A percentile compares a stretch with the other conserved stretches of the same genome.
Conservation (phyloP, 2,329 filamentous ascomycete species). For the Ceratocystis huliohia region DNA sequence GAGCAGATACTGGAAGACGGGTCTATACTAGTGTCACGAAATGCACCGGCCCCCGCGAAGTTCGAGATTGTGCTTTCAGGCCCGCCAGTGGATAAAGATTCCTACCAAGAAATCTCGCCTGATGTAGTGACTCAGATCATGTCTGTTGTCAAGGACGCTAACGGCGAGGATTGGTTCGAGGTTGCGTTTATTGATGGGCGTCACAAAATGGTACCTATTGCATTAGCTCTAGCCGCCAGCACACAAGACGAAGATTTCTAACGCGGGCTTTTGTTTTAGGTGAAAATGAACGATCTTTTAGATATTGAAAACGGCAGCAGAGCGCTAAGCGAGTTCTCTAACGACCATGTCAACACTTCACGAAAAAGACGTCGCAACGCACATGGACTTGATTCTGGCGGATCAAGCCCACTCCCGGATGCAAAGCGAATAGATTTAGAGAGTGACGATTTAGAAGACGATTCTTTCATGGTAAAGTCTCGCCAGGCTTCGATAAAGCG, state of each 20-base stretch:
- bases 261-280: slow-evolving; percentile 22
- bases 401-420: background rate
- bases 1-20: background rate
- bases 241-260: background rate
- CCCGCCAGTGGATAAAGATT: slow-evolving; percentile 14
- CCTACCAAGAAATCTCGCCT: slow-evolving; percentile 29
- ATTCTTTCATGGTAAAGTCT: background rate
- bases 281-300: slow-evolving; percentile 27
- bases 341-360: background rate
- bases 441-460: background rate
- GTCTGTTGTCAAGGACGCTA: slow-evolving; percentile 25
- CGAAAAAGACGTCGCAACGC: background rate
- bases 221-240: background rate
- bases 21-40: slow-evolving; percentile 1
- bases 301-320: slow-evolving; percentile 27
- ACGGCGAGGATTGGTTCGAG: slow-evolving; percentile 26
- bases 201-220: slow-evolving; percentile 33
- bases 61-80: slow-evolving; percentile 20
- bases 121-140: slow-evolving; percentile 31
- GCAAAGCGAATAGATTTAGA: background rate
- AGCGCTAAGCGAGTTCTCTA: slow-evolving; percentile 24
- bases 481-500: background rate
- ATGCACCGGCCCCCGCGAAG: background rate
- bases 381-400: background rate
- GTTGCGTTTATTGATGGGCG: slow-evolving; percentile 37